These are phyloP conservation scores for Plasmodium malariae DNA, from an alignment of 169 alveolate genomes.

Conservation along the genomic window DNA sequence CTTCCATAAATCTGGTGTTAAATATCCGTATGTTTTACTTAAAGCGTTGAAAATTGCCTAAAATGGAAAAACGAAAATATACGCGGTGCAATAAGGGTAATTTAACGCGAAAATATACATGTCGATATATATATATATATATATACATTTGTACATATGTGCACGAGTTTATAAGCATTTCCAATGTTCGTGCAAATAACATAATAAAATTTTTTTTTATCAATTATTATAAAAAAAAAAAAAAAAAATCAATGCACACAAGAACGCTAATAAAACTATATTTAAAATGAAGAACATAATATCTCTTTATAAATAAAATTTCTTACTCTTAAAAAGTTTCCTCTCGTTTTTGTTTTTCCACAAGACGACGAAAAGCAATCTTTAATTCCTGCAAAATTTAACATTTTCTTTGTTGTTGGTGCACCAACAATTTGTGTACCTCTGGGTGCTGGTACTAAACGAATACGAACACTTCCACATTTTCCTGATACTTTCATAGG, in stretches of 20 bases:
- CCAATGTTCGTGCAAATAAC: background rate
- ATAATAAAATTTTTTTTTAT: too few species aligned
- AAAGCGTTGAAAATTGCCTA: constrained; percentile 98
- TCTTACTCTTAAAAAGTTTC: constrained; percentile 95
- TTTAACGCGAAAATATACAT: background rate
- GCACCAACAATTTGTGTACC: constrained; percentile 99
- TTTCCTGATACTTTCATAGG: constrained; percentile 99
- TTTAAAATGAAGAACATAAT: background rate
- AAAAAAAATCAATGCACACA: too few species aligned
- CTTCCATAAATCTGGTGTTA: constrained; percentile 99
- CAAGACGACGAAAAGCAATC: constrained; percentile 98
- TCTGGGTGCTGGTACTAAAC: constrained; percentile 99
- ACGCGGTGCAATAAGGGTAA: background rate
- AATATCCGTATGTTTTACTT: constrained; percentile 96
- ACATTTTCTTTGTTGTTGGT: constrained; percentile 98
- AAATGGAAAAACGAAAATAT: constrained; percentile 2
- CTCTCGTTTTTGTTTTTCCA: constrained; percentile 99
- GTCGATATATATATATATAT: background rate
- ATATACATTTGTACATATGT: background rate
- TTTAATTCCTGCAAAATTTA: constrained; percentile 98
- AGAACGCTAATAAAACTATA: too few species aligned
- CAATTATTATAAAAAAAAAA: too few species aligned
- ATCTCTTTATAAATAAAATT: background rate
- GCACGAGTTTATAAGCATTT: background rate
- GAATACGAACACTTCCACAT: constrained; percentile 99